These are phyloP conservation scores for Torrubiella hemipterigena DNA, from an alignment of 2,329 filamentous ascomycete species.

Conservation along the genomic window DNA sequence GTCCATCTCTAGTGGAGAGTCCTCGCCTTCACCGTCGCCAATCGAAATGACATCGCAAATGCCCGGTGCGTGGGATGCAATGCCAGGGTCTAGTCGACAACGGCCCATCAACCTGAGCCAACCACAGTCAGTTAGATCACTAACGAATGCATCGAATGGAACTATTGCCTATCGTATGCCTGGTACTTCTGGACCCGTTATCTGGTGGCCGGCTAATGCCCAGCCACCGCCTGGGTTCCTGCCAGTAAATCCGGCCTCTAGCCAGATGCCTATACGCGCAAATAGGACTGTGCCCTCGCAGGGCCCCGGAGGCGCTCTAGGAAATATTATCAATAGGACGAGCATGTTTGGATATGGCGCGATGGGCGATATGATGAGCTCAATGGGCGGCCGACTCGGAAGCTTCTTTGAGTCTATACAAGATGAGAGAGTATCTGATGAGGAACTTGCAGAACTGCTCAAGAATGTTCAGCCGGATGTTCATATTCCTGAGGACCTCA, in stretches of 20 bases:
- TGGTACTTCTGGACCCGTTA: too few species aligned
- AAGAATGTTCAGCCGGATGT: constrained; percentile 64
- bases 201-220: too few species aligned
- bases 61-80: background rate
- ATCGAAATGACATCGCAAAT: background rate
- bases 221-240: too few species aligned
- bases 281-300: background rate
- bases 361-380: constrained; percentile 21
- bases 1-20: too few species aligned
- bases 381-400: constrained; percentile 18
- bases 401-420: constrained; percentile 22
- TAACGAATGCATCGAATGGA: too few species aligned
- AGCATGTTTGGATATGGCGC: constrained; percentile 24
- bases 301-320: background rate
- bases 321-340: constrained; percentile 13
- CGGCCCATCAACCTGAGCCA: background rate
- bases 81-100: background rate
- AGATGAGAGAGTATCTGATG: constrained; percentile 29
- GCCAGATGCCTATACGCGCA: background rate
- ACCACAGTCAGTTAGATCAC: background rate
- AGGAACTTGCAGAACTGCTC: constrained; percentile 59
- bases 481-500: constrained; percentile 47
- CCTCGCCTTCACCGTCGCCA: background rate
- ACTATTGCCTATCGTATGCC: too few species aligned
- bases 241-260: too few species aligned